Evolutionary conservation across 805 yeast species (phyloP), one percentile per base, ranked within the genome.

Genomic region (Nakazawaea ernobii): DNA sequence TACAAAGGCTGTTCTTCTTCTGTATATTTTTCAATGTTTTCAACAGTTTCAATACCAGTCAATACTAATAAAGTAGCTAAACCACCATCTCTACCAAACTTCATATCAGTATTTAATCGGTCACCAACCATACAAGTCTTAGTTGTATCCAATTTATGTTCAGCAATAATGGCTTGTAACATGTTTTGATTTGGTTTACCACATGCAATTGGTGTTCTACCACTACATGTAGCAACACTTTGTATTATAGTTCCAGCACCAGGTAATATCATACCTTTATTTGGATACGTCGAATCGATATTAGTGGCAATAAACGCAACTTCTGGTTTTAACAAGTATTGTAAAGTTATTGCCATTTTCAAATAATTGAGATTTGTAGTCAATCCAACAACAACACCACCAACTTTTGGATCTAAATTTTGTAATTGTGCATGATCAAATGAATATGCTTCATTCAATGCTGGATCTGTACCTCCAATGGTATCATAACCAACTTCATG

Each of bases 161-260:
- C 80, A 3, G 86, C 86, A 52, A 82, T 78, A 61, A 94, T 86
- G 17, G 95, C 83, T 59, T 88, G 87, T 83, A 94, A 77, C 97
- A 94, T 91, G 47, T 84, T 82, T 54, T 77, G 80, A 48, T 83
- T 81, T 20, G 99, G 99, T 62, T 94, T 94, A 46, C 99, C 99
- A 58, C 97, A 86, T 2, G 92, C 85, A 46, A 82, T 82, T 1
- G 99, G 98, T 52, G 77, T 69, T 54, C 97, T 77, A n/a, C 88
- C 91, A 20, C 87, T 68, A 10, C 92, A 83, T 54, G 68, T 80
- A 1, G 87, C 79, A 14, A 88, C 81, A 0, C 90, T 75, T 55
- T 88, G 86, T 39, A 92, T 82, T 53, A 89, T 78, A 1, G 97
- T 83, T 1, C 99, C 99, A 1, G 99, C 98, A 29, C 99, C 99